Evolutionary conservation across 768 basidiomycete species (phyloP).

Genomic region (Suillus subaureus): DNA sequence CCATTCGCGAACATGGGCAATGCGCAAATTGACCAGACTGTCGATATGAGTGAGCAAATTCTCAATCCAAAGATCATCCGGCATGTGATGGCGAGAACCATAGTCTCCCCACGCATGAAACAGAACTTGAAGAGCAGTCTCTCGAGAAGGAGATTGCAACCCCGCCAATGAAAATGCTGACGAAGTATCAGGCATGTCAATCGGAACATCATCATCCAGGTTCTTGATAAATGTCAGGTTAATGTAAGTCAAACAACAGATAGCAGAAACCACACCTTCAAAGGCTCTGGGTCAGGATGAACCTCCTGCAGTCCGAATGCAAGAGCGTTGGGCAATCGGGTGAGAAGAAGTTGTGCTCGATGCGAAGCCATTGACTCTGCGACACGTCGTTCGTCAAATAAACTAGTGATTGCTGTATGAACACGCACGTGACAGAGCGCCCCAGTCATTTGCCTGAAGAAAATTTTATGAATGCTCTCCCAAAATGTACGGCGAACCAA

Average conservation of each 20-base stretch:
- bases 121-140: conserved; percentile 13
- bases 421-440: conserved; percentile 58
- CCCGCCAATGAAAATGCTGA: conserved; percentile 36
- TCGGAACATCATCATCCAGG: conserved; percentile 48
- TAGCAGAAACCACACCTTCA: conserved; percentile 43
- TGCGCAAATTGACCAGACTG: conserved; percentile 42
- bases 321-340: conserved; percentile 49
- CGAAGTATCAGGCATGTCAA: conserved; percentile 41
- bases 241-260: neutral
- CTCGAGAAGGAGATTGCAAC: neutral
- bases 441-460: conserved; percentile 63
- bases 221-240: conserved; percentile 38
- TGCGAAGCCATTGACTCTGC: conserved; percentile 52
- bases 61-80: conserved; percentile 46
- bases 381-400: neutral
- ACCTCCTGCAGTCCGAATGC: conserved; percentile 48
- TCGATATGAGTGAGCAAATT: conserved; percentile 42
- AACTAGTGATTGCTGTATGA: neutral
- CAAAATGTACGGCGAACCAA: neutral
- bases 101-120: conserved; percentile 34
- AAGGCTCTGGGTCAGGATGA: conserved; percentile 46
- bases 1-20: conserved; percentile 56
- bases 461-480: neutral
- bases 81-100: conserved; percentile 32
- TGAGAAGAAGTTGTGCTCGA: conserved; percentile 44